Conservation (phyloP, 176 grass and related monocot genomes). For the Pharus latifolius region DNA sequence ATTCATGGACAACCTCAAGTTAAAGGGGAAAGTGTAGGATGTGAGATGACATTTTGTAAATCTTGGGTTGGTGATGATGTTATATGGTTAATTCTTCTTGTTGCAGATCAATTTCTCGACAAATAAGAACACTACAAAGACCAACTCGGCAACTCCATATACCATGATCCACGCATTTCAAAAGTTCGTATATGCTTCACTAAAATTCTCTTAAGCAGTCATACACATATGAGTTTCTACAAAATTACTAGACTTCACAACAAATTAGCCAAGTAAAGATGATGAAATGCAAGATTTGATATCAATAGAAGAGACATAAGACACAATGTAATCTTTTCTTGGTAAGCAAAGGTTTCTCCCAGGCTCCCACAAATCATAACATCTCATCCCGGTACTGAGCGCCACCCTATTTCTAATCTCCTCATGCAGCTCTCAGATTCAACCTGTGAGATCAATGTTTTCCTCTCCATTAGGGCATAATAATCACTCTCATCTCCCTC, state of each 20-base stretch:
- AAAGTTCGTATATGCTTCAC: not conserved
- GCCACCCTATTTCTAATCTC: slow-evolving; percentile 53
- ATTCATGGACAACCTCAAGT: slow-evolving; percentile 2
- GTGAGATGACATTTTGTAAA: not conserved
- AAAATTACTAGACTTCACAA: not conserved
- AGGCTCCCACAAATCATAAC: slow-evolving; percentile 17
- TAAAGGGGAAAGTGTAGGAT: not conserved
- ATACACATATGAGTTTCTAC: not conserved
- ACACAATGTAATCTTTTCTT: slow-evolving; percentile 51
- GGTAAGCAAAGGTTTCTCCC: slow-evolving; percentile 59
- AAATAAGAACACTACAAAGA: not conserved
- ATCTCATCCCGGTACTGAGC: slow-evolving; percentile 33
- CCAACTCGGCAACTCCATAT: not conserved
- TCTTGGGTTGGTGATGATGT: too few relatives aligned
- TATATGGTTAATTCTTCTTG: not conserved
- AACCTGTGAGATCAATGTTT: slow-evolving; percentile 11
- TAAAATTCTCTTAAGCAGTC: not conserved
- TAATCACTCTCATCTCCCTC: slow-evolving; percentile 42
- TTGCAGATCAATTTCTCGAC: not conserved
- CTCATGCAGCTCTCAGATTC: slow-evolving; percentile 56
- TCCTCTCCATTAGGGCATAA: slow-evolving; percentile 31
- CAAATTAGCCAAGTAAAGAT: not conserved
- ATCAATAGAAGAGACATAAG: not conserved
- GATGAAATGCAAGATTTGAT: not conserved
- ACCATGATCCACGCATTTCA: not conserved